Evolutionary conservation across 495 filamentous ascomycete genomes (phyloP).

Genomic region (Trichocladium uniseriatum): DNA sequence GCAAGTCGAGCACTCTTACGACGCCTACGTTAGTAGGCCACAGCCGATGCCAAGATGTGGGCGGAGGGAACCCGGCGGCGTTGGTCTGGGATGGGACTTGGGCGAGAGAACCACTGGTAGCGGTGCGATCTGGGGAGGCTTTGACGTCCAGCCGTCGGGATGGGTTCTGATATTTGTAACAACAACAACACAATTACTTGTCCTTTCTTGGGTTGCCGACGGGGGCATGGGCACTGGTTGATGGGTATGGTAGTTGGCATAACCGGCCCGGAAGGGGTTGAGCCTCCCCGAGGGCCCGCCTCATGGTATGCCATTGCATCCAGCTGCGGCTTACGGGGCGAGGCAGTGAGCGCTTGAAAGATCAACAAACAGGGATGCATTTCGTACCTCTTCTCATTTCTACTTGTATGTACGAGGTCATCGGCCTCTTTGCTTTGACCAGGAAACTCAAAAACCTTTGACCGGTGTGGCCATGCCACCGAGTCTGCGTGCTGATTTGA

Average conservation of each 20-base stretch:
- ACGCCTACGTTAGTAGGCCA: background rate
- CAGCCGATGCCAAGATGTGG: background rate
- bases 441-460: no score
- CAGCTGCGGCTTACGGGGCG: background rate
- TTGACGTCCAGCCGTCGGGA: background rate
- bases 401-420: no score
- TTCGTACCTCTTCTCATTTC: no score
- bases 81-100: slow-evolving; percentile 3
- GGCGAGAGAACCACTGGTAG: background rate
- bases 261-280: background rate
- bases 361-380: no score
- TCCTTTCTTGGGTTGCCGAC: background rate
- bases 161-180: slow-evolving; percentile 4
- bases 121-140: background rate
- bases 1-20: background rate
- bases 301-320: background rate
- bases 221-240: background rate
- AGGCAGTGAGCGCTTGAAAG: no score
- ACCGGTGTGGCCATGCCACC: no score
- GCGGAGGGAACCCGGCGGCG: background rate
- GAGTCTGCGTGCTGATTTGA: no score
- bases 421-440: no score
- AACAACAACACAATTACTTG: slow-evolving; percentile 2
- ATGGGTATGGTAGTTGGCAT: background rate
- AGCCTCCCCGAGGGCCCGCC: background rate